Base-by-base conservation (phyloP, 2,329 filamentous ascomycete species). In the Neonectria faginata region DNA sequence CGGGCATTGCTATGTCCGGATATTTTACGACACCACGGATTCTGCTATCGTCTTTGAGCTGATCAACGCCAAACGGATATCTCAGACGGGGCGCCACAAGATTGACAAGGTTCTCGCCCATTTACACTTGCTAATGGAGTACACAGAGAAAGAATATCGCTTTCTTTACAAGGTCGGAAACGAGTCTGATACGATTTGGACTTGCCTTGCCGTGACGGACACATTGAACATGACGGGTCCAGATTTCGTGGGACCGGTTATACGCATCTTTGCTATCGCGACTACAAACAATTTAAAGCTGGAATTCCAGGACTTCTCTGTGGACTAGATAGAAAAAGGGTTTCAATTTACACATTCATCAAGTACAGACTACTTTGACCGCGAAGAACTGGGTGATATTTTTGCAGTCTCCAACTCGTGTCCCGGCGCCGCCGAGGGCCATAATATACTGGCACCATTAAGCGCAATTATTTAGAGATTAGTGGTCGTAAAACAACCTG, bases 381-480 rank as follows among this genome's bases (percentile, higher is more conserved):
- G 22, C 2, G 22, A 25, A 25, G 22, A 25, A 3, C 22, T 25
- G 22, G 3, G 22, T 25, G 2, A 25, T 25, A 25, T 25, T 25
- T 25, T 25, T 25, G 22, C 22, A 25, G 22, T 25, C 22, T 25
- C 22, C 27, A 9, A 29, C 27, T 29, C 27, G 6, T 29, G 8
- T 29, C 27, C 3, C 9, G 8, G 27, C 9, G 2, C 10, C 7
- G 27, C 7, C 22, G 22, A 3, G 77, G 86, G 70, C 77, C 83
- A 76, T 78, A 76, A 70, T 73, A 84, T 9, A 68, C 73, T 0
- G 86, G 80, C 0, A 89, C 86, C 0, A 81, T 88, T 29, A 65
- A 79, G 9, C 69, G 89, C 8, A 81, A 88, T 68, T 80, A 83
- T 42, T 78, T 75, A 36, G 75, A 76, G 45, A 85, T 88, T 18